Conservation (phyloP, 2,329 filamentous ascomycete genomes). For the Apiospora kogelbergensis region DNA sequence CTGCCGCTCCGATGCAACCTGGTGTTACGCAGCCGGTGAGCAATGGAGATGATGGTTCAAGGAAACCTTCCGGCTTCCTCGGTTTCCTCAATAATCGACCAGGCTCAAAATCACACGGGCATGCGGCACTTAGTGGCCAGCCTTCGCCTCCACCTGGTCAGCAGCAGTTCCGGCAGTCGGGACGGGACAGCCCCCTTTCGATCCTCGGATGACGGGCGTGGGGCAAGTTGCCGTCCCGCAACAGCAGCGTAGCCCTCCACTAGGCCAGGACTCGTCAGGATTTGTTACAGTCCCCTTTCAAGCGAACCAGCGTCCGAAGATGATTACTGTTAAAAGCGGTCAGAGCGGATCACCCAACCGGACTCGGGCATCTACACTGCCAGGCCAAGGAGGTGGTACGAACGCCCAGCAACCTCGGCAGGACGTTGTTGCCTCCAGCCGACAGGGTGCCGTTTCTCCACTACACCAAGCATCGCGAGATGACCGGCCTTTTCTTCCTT, state of each 20-base stretch:
- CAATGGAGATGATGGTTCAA: slow-evolving; percentile 22
- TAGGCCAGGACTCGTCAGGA: neutral
- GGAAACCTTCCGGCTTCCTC: slow-evolving; percentile 28
- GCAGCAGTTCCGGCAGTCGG: slow-evolving; percentile 20
- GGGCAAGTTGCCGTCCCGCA: slow-evolving; percentile 5
- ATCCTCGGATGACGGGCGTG: slow-evolving; percentile 9
- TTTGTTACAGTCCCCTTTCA: neutral
- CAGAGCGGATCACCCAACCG: neutral
- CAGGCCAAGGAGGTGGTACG: neutral
- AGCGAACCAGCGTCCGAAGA: neutral
- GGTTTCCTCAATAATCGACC: slow-evolving; percentile 26
- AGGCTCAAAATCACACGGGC: slow-evolving; percentile 26
- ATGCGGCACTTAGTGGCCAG: slow-evolving; percentile 5
- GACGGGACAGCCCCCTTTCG: slow-evolving; percentile 16
- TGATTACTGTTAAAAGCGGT: neutral
- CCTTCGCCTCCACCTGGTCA: slow-evolving; percentile 17
- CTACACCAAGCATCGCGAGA: neutral
- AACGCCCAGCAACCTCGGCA: neutral
- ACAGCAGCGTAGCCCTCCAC: slow-evolving; percentile 3
- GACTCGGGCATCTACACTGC: neutral
- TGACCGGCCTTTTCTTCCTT: slow-evolving; percentile 19
- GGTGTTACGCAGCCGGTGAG: slow-evolving; percentile 2
- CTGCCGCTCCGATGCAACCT: neutral
- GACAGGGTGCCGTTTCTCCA: neutral
- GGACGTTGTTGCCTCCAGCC: neutral